Base-by-base conservation (phyloP, 805 yeast genomes). In the Yarrowia phangngaensis region DNA sequence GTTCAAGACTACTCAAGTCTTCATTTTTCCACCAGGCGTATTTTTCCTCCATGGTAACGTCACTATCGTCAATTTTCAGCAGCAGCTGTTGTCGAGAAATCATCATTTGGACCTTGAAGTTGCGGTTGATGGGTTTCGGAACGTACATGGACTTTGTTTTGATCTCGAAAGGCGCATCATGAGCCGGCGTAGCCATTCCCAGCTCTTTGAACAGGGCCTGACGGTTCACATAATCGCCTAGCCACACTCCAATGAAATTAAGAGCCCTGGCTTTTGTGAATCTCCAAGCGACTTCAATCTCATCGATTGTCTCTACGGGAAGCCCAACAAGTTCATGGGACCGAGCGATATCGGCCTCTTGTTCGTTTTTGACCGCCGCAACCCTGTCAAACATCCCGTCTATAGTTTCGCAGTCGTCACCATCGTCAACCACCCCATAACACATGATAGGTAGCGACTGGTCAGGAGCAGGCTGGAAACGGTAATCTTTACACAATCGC, bases 401-500 rank as follows among this genome's bases (percentile, higher is more conserved):
- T 8, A 38, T 38, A 17, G 45, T 38, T 19, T 38, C 45, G 13
- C 26, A 38, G 13, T 38, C 45, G 7, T 15, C 6, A 4, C 32
- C 31, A 1, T 38, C 45, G 7, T 31, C 26, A 17, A 26, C 32
- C 9, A 41, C 15, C 6, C 22, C 19, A 16, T 32, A 45, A 13
- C 50, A 45, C 40, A 38, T 36, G 58, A 23, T 52, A 58, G 61
- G 29, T 60, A 50, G 14, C 4, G 50, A 33, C 20, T 32, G 23
- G 14, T 8, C 65, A 54, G 38, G 64, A 57, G 48, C 65, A 52
- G 53, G 64, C 31, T 68, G 48, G 38, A 69, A 65, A 13, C 58
- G 55, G 31, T 61, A 62, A 4, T 66, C 70, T 20, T 48, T 51
- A 51, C 87, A 81, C 17, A 81, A 63, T 6, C 63, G 59, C 0